A percentile compares a stretch with the other conserved stretches of the same genome.
These are phyloP conservation scores for Abrus pulchellus DNA, from an alignment of 306 rosid species.

Conservation along the genomic window DNA sequence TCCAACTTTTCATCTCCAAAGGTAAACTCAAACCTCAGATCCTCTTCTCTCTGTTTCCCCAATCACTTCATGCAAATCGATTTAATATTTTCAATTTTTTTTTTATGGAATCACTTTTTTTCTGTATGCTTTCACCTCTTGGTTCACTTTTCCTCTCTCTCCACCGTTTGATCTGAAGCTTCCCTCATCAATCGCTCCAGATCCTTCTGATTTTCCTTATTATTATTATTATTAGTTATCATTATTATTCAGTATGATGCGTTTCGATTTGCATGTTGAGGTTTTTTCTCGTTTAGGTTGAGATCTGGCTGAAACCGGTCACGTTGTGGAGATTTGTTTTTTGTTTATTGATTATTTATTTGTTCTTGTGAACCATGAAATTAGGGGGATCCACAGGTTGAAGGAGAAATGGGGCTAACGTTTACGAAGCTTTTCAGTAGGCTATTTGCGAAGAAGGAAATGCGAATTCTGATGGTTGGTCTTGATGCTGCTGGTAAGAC, in stretches of 20 bases:
- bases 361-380: constrained; percentile 8
- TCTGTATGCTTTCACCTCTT: not conserved
- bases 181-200: constrained; percentile 44
- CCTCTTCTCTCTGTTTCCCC: not conserved
- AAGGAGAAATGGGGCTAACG: constrained; percentile 90
- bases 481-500: constrained; percentile 99
- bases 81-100: constrained; percentile 20
- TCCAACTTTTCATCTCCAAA: constrained; percentile 52
- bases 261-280: constrained; percentile 38
- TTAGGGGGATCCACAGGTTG: constrained; percentile 60
- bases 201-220: constrained; percentile 47
- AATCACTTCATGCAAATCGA: not conserved
- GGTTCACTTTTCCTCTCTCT: not conserved
- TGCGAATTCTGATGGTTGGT: constrained; percentile 99
- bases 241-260: constrained; percentile 21
- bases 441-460: constrained; percentile 98
- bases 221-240: constrained; percentile 42
- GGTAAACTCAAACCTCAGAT: constrained; percentile 62
- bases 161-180: constrained; percentile 43
- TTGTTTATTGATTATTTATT: not conserved
- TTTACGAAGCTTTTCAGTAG: constrained; percentile 99
- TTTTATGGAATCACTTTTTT: not conserved
- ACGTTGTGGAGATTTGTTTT: not conserved
- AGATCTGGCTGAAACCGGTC: constrained; percentile 58
- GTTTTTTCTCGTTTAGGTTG: constrained; percentile 5